Conservation (phyloP, 2,329 filamentous ascomycete species). For the Pseudocercospora cruenta region DNA sequence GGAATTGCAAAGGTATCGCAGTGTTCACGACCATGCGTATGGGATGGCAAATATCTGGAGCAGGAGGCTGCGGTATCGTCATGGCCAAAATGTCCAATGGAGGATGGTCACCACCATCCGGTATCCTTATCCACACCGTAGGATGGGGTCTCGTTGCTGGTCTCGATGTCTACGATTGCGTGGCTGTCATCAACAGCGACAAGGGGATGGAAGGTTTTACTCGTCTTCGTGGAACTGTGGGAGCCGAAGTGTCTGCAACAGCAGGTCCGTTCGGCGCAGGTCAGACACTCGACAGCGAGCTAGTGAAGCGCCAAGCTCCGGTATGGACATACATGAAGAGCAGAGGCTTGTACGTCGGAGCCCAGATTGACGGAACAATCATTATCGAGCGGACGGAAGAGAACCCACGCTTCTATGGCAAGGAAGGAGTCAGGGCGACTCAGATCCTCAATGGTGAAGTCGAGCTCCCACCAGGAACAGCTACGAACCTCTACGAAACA, state of each 20-base stretch:
- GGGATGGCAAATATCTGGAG: constrained; percentile 85
- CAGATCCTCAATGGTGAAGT: constrained; percentile 65
- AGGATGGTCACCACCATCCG: constrained; percentile 86
- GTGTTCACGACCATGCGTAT: constrained; percentile 95
- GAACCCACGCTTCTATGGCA: constrained; percentile 80
- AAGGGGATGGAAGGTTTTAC: constrained; percentile 83
- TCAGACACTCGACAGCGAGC: constrained; percentile 69
- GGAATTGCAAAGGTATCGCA: constrained; percentile 83
- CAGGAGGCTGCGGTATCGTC: constrained; percentile 83
- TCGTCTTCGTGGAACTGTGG: constrained; percentile 74
- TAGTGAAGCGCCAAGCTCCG: constrained; percentile 68
- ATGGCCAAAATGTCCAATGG: constrained; percentile 82
- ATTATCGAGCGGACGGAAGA: constrained; percentile 81
- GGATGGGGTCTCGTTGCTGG: constrained; percentile 85
- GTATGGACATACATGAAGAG: constrained; percentile 87
- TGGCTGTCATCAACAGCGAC: constrained; percentile 86
- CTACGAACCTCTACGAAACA: constrained; percentile 71
- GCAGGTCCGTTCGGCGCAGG: constrained; percentile 78
- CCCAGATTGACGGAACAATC: constrained; percentile 83
- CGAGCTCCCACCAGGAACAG: constrained; percentile 55
- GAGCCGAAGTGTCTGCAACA: constrained; percentile 75
- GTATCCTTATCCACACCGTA: constrained; percentile 84
- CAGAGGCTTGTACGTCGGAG: constrained; percentile 80
- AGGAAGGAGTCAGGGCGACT: constrained; percentile 58
- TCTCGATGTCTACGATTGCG: constrained; percentile 91